phyloP scores from a whole-genome alignment of 805 yeast species.

The Lachancea fermentati region DNA sequence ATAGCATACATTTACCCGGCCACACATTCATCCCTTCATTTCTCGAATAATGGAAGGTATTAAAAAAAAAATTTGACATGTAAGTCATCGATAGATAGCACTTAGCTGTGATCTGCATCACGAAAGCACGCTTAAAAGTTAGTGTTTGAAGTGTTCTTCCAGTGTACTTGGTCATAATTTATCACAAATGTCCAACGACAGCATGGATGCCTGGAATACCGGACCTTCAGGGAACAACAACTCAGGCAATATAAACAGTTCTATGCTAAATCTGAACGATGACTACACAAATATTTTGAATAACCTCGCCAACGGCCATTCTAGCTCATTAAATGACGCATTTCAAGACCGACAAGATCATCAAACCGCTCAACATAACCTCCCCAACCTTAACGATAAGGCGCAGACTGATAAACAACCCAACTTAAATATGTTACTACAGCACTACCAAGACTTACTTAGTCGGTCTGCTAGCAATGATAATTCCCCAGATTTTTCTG shows the following conservation, averaged over 20 bases:
- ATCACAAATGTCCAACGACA: conserved; percentile 3
- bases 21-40: neutral
- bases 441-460: conserved; percentile 28
- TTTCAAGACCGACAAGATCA: conserved; percentile 3
- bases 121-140: neutral
- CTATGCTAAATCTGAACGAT: conserved; percentile 23
- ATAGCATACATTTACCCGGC: neutral
- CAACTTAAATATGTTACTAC: conserved; percentile 24
- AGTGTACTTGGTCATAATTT: neutral
- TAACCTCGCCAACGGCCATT: conserved; percentile 19
- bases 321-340: conserved; percentile 6
- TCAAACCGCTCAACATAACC: conserved; percentile 2
- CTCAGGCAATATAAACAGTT: conserved; percentile 10
- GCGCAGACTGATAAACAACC: conserved; percentile 16
- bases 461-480: conserved; percentile 11
- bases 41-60: neutral
- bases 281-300: conserved; percentile 24
- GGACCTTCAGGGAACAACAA: conserved; percentile 2
- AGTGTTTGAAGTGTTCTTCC: neutral
- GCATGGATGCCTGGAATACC: conserved; percentile 4
- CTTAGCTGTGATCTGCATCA: neutral
- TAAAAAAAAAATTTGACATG: neutral
- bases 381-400: conserved; percentile 2
- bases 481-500: neutral
- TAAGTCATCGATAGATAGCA: neutral